Conservation (phyloP, 495 filamentous ascomycete species). For the Neurospora sublineolata region DNA sequence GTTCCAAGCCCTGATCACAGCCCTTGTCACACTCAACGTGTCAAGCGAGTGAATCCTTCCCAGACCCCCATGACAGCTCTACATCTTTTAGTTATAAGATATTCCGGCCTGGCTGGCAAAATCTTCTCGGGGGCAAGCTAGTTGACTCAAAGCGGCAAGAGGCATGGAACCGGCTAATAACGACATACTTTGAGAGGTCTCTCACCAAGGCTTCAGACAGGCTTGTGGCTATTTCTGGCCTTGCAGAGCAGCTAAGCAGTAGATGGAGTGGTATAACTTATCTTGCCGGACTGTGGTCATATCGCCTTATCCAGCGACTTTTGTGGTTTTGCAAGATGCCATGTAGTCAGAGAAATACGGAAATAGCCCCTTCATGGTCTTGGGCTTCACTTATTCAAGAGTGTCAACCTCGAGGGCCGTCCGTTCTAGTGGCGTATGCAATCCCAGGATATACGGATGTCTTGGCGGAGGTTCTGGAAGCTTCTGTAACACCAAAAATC, state of each 20-base stretch:
- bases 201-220: background rate
- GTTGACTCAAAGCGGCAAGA: background rate
- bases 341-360: background rate
- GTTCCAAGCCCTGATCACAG: too few relatives aligned
- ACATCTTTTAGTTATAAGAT: too few relatives aligned
- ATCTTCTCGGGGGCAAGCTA: background rate
- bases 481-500: background rate
- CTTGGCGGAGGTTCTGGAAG: background rate
- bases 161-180: background rate
- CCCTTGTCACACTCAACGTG: too few relatives aligned
- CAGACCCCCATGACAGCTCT: too few relatives aligned
- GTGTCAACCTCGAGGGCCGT: too few relatives aligned
- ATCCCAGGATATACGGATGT: too few relatives aligned
- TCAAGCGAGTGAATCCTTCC: too few relatives aligned
- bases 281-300: background rate
- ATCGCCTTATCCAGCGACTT: background rate
- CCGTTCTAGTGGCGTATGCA: too few relatives aligned
- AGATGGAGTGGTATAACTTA: background rate
- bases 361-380: background rate
- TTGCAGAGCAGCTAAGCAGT: background rate
- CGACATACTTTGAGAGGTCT: background rate
- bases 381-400: background rate
- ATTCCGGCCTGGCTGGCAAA: background rate
- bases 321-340: background rate
- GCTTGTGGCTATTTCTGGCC: background rate